Percentiles rank a stretch among this genome's conserved stretches.
phyloP scores from a whole-genome alignment of 2,329 filamentous ascomycete species.

The Orbilia javanica region DNA sequence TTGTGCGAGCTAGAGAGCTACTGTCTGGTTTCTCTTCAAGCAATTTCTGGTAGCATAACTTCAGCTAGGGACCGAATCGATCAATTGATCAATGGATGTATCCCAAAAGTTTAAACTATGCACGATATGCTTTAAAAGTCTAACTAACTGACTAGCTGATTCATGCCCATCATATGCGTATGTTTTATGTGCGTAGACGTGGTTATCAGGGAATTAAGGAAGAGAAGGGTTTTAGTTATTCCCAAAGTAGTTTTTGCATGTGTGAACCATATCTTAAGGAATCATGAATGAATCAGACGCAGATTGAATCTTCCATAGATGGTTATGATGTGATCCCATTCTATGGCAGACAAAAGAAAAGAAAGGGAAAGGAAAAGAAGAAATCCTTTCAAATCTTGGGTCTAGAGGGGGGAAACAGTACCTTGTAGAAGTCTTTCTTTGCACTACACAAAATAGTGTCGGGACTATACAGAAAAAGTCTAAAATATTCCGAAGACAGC shows the following conservation, averaged over 20 bases:
- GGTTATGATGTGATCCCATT: slow-evolving; percentile 10
- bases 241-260: slow-evolving; percentile 1
- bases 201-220: slow-evolving; percentile 54
- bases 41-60: not conserved
- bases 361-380: not conserved
- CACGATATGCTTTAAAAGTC: slow-evolving; percentile 4
- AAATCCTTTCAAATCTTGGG: slow-evolving; percentile 8
- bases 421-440: slow-evolving; percentile 51
- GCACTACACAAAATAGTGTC: slow-evolving; percentile 37
- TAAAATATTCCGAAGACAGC: slow-evolving; percentile 58
- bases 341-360: not conserved
- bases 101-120: slow-evolving; percentile 35
- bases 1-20: slow-evolving; percentile 7
- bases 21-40: slow-evolving; percentile 6
- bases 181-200: too few relatives aligned
- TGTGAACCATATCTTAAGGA: slow-evolving; percentile 11
- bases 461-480: slow-evolving; percentile 39
- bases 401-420: slow-evolving; percentile 22
- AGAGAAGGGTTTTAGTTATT: slow-evolving; percentile 52
- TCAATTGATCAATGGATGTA: not conserved
- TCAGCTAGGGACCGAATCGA: not conserved
- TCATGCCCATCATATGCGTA: not conserved
- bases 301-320: slow-evolving; percentile 17
- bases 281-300: not conserved
- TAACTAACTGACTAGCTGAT: not conserved